These are phyloP conservation scores for Coemansia sp. DNA, from an alignment of 192 early-diverging fungal species.

Conservation along the genomic window DNA sequence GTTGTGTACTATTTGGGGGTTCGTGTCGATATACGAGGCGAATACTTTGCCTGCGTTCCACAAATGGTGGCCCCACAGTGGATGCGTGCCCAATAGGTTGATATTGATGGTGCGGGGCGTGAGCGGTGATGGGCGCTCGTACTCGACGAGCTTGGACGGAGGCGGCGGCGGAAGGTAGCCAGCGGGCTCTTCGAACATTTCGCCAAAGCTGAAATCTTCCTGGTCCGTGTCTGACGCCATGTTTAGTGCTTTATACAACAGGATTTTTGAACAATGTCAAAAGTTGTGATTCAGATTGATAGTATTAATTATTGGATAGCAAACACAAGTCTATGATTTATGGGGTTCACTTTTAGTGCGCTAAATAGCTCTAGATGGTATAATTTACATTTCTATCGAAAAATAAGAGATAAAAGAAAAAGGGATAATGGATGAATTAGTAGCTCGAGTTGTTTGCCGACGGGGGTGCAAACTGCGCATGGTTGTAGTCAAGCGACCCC, in stretches of 20 bases:
- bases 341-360: no score
- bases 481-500: constrained; percentile 11
- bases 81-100: background rate
- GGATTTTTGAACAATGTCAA: no score
- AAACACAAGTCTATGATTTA: no score
- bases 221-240: background rate
- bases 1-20: background rate
- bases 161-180: background rate
- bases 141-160: background rate
- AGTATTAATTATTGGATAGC: no score
- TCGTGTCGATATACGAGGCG: background rate
- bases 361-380: no score
- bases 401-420: background rate
- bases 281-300: no score
- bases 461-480: constrained; percentile 15
- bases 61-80: background rate
- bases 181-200: background rate
- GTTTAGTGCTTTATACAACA: no score
- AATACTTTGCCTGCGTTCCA: background rate
- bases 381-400: background rate
- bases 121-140: background rate
- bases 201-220: background rate
- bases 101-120: background rate
- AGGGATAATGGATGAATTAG: background rate
- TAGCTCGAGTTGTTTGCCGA: constrained; percentile 17